phyloP scores from a whole-genome alignment of 768 basidiomycete genomes.

The Calocybe gangraenosa region DNA sequence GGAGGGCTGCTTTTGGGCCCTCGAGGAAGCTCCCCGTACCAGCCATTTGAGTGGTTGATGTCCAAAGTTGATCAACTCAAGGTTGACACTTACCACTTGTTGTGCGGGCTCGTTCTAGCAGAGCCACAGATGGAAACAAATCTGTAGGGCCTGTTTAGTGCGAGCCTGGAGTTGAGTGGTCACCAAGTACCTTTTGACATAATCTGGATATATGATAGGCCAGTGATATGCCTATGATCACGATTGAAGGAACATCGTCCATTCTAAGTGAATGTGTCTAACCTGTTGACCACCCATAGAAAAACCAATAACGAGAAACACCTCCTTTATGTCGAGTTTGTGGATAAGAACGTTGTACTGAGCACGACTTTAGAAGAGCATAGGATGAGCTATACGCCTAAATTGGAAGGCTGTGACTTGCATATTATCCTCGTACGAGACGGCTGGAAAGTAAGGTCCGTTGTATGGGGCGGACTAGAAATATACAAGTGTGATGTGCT shows the following conservation, averaged over 20 bases:
- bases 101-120: conserved; percentile 52
- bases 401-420: conserved; percentile 18
- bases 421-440: conserved; percentile 60
- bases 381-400: not conserved
- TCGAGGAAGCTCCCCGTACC: conserved; percentile 44
- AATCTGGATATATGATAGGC: conserved; percentile 52
- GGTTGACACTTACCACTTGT: conserved; percentile 36
- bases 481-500: not conserved
- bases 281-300: conserved; percentile 59
- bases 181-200: conserved; percentile 40
- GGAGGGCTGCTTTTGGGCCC: conserved; percentile 51
- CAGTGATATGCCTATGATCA: conserved; percentile 46
- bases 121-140: conserved; percentile 50
- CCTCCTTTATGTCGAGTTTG: conserved; percentile 38
- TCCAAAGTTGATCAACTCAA: not conserved
- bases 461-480: conserved; percentile 48
- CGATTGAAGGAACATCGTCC: not conserved
- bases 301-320: conserved; percentile 48
- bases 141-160: conserved; percentile 25
- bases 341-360: conserved; percentile 51
- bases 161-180: not conserved
- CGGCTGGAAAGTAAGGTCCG: conserved; percentile 53
- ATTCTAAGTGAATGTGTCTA: not conserved
- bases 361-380: conserved; percentile 37
- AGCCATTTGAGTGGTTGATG: not conserved